Evolutionary conservation across 2,329 filamentous ascomycete genomes (phyloP).

Genomic region (Colletotrichum orbiculare): DNA sequence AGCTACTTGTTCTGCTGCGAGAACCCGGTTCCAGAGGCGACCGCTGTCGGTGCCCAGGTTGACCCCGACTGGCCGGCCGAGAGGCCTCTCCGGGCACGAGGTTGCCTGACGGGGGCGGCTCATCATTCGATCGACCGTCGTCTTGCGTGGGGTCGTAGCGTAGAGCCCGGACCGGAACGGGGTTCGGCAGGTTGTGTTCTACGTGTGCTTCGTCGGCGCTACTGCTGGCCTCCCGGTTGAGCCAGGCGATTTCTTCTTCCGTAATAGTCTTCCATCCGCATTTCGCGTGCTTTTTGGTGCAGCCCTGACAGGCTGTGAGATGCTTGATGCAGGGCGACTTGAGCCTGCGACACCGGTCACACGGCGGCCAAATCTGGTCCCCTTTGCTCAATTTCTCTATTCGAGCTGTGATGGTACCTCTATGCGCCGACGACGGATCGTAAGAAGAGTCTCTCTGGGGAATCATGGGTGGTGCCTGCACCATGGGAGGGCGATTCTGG

Average conservation of each 20-base stretch:
- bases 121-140: conserved; percentile 25
- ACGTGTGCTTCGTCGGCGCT: conserved; percentile 44
- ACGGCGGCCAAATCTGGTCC: conserved; percentile 82
- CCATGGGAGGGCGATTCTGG: conserved; percentile 42
- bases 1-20: conserved; percentile 33
- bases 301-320: conserved; percentile 85
- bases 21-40: conserved; percentile 28
- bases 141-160: conserved; percentile 35
- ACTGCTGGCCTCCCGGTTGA: conserved; percentile 45
- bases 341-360: conserved; percentile 83
- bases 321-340: conserved; percentile 88
- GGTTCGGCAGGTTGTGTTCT: conserved; percentile 40
- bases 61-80: conserved; percentile 32
- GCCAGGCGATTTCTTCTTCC: conserved; percentile 69
- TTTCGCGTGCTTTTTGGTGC: conserved; percentile 90
- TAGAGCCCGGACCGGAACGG: conserved; percentile 36
- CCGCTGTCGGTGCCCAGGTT: conserved; percentile 27
- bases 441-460: conserved; percentile 43
- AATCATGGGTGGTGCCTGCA: conserved; percentile 40
- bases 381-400: conserved; percentile 82
- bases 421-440: conserved; percentile 47
- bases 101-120: conserved; percentile 14
- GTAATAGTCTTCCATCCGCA: conserved; percentile 88
- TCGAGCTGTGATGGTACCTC: conserved; percentile 74
- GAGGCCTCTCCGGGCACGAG: conserved; percentile 30